Base-by-base conservation (phyloP, 352 stramenopile species). In the Nannochloropsis limnetica region DNA sequence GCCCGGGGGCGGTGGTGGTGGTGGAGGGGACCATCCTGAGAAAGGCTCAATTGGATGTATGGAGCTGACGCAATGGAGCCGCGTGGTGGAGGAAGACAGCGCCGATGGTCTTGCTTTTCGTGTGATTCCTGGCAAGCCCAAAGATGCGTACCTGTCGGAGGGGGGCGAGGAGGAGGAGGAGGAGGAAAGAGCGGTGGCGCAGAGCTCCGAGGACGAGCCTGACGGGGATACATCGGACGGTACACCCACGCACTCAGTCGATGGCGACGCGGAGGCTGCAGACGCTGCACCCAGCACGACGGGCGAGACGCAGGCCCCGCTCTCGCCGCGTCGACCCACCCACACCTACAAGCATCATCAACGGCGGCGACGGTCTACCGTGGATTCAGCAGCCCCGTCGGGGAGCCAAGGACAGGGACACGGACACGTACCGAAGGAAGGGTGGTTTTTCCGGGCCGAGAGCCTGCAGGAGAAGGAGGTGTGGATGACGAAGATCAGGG, bases 401-500 rank as follows among this genome's bases (percentile, higher is more conserved):
- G 11, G 37, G 11, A 49, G 37, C 37, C 37, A 49, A 22, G 25
- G 61, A 28, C 61, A 49, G 25, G 25, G 61, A 28, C 61, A 74
- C 11, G 61, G 61, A 9, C 61, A 74, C 25, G 61, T 27, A 20
- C 25, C 61, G n/a, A 25, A 14, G 25, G 61, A 27, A 74, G 61
- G 61, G 61, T 74, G 61, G 61, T 74, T 8, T 8, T 74, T 74
- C 22, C 61, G 61, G 11, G 61, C 61, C 15, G 61, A 74, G 61
- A 74, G 61, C 25, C 22, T 74, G 61, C 61, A 74, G 22, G 61
- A 74, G 25, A 74, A 74, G 61, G n/a, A 31, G 61, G 61, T 74
- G 20, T 74, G 61, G 61, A 74, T 74, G 61, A 29, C 61, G 9
- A 74, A 74, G 61, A 74, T 74, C 6, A 25, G 61, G 61, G n/a